Evolutionary conservation across 2,329 filamentous ascomycete genomes (phyloP), one percentile per base, ranked within the genome.

Genomic region (Fusarium floridanum): DNA sequence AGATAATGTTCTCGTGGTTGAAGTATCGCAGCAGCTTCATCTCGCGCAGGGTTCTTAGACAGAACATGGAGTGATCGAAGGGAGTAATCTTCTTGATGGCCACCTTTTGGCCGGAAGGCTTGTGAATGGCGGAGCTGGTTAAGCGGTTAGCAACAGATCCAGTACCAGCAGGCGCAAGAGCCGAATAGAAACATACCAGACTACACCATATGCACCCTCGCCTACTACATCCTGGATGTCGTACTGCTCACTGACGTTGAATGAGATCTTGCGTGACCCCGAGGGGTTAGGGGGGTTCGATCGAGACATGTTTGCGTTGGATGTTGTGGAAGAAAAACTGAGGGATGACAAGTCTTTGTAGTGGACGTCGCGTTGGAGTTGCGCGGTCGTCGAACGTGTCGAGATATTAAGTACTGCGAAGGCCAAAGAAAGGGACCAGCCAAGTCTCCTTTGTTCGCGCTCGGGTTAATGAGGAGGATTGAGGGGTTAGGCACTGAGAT

Each of bases 31-130:
- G 88, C 67, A 99, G 89, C 90, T 99, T 99, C 97, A 99, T 99
- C 86, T 99, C 97, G 84, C 97, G 95, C 76, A 99, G 88, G 1
- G 97, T 99, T 83, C 97, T 90, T 80, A 99, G 87, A 84, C 96
- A 98, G 89, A 98, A 98, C 95, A 98, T 98, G 83, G 95, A 98
- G 84, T 98, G 97, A 81, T 99, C 97, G 85, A 99, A 99, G 7
- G 97, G 97, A 0, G 95, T 98, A 81, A 99, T 99, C 90, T 99
- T 99, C 90, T 99, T 99, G 89, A 99, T 99, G 71, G 97, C 97
- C 70, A 99, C 97, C 86, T 98, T 98, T 85, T 99, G 97, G 73
- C 95, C 93, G 0, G 97, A 98, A 24, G 97, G 97, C 87, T 98
- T 98, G 88, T 99, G 97, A 78, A 98, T 92, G 67, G 97, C 97